Evolutionary conservation across 176 grass and related monocot species (phyloP), one percentile per base, ranked within the genome.

Genomic region (Eremochloa ophiuroides): DNA sequence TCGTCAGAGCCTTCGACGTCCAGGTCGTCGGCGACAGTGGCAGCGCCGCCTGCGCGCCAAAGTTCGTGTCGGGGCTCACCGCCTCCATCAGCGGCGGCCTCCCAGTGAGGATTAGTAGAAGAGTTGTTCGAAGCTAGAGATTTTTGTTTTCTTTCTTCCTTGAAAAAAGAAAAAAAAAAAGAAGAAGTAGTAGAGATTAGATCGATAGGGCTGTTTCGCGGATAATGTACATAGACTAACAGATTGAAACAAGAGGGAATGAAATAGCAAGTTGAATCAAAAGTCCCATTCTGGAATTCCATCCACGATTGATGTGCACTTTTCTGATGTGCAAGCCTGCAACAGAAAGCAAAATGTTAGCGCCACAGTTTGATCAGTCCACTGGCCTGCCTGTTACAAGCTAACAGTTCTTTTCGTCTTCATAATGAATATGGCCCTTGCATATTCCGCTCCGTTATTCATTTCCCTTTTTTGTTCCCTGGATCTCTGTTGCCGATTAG

Each of bases 11-110:
- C 22, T 96, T 93, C 70, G 76, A 96, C 38, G 70, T 93, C 27
- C 76, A 91, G 39, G 79, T 96, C 25, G 74, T 86, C 66, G 72
- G 86, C 10, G 67, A 75, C 8, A 68, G 77, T 28, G 33, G 81
- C 26, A 3, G 27, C 0, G 47, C 28, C 4, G 67, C 4, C 22
- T 34, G 68, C 28, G 30, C 29, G 50, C 90, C 93, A 0, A 92
- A 88, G 67, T 93, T 96, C 71, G 75, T 48, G 47, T 74, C 83
- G 5, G 86, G 93, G 38, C 88, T 97, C 67, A 97, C 93, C 16
- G 88, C 93, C 6, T 88, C 85, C 37, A 26, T 97, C 39, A 80
- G 66, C 15, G 93, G 88, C 0, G 93, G 93, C 9, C 84, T 97
- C 11, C 88, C 66, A 4, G 90, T 93, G 47, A 81, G 86, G 61